Conservation (phyloP, 441 rosid species). For the Gossypium lobatum region DNA sequence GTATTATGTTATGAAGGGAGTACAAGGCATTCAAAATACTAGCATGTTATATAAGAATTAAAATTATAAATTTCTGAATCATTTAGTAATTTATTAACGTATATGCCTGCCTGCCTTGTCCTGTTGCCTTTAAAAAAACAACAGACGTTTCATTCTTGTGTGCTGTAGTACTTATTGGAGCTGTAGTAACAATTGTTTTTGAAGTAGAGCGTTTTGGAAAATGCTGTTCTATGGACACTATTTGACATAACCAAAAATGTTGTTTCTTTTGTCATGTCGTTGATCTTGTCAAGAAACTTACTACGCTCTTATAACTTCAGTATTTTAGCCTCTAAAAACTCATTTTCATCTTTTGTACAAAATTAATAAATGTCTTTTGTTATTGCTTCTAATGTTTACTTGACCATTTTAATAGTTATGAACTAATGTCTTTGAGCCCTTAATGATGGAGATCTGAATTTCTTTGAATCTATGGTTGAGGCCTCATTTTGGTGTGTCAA, state of each 20-base stretch:
- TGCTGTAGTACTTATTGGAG: background rate
- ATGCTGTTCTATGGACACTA: background rate
- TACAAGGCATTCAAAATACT: background rate
- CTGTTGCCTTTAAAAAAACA: background rate
- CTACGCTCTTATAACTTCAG: background rate
- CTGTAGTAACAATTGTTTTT: background rate
- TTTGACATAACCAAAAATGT: background rate
- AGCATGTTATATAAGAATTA: background rate
- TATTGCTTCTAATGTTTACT: background rate
- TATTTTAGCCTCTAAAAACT: background rate
- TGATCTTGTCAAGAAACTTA: background rate
- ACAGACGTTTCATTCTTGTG: background rate
- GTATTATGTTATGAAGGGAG: background rate
- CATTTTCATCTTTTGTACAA: background rate
- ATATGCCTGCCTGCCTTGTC: slow-evolving; percentile 45
- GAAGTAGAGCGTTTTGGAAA: background rate
- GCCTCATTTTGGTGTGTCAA: background rate
- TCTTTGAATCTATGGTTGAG: background rate
- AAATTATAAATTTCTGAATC: background rate
- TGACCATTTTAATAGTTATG: background rate
- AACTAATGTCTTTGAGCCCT: background rate
- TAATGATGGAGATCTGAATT: background rate
- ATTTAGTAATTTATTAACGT: background rate
- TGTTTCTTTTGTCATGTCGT: background rate
- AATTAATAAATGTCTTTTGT: background rate